Evolutionary conservation across 2,329 filamentous ascomycete genomes (phyloP), one percentile per base, ranked within the genome.

Genomic region (Colletotrichum destructivum): DNA sequence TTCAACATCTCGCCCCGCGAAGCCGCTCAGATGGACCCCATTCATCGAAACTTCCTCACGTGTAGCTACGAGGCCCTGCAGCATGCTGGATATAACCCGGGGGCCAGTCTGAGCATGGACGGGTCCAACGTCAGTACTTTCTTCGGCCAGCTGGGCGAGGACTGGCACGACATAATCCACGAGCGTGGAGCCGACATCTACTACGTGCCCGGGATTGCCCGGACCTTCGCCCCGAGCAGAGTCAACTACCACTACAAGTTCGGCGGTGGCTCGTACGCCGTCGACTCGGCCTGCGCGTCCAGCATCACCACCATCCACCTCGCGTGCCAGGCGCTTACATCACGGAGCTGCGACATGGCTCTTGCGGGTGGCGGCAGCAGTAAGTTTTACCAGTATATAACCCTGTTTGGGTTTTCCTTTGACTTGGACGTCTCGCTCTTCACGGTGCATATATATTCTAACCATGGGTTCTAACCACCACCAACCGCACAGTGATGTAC

Each of bases 141-240:
- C 79, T 91, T 91, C 75, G 90, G 90, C 57, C 87, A 90, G 77
- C 90, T 90, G 13, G 90, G 88, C 72, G 89, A 91, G 73, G 89
- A 92, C 76, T 92, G 89, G 86, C 85, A 88, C 82, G 89, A 91
- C 77, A 87, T 90, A 74, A 91, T 91, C 76, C 87, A 87, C 54
- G 85, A 87, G 2, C 86, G 91, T 78, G 88, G 91, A 18, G n/a
- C 56, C 38, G 76, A 76, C 55, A 81, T 77, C 21, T 16, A 52
- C 49, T 52, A 26, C n/a, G 26, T 52, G 26, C 49, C 49, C 12
- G 49, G 13, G 1, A 46, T 15, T 4, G 44, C 44, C 3, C 2
- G 44, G 15, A 15, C 44, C 16, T 51, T 51, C 26, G 47, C 3
- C 13, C n/a, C 47, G 9, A n/a, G 47, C 47, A 15, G 47, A 3